These are phyloP conservation scores for Aureobasidium melanogenum DNA, from an alignment of 2,329 filamentous ascomycete genomes.

Conservation along the genomic window DNA sequence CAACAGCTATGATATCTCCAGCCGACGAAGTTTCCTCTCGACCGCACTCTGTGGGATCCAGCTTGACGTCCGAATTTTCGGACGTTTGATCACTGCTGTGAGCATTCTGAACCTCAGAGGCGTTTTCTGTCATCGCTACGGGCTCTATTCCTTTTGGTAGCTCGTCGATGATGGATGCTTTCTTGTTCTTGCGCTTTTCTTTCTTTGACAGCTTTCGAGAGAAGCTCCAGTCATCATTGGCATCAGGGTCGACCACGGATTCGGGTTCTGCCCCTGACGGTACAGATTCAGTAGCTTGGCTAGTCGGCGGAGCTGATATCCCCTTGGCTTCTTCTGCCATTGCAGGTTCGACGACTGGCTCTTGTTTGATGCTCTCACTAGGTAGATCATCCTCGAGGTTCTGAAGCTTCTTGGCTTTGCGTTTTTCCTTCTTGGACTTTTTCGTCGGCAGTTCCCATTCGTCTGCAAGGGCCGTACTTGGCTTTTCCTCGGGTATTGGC, in stretches of 20 bases:
- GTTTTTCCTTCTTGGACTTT: slow-evolving; percentile 12
- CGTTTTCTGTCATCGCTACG: not conserved
- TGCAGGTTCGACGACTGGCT: not conserved
- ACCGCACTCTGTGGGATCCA: too few species aligned
- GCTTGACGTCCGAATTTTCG: not conserved
- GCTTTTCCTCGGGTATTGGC: not conserved
- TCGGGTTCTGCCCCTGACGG: not conserved
- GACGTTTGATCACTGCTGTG: not conserved
- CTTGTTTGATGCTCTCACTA: not conserved
- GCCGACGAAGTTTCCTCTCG: not conserved
- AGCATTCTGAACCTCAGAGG: not conserved
- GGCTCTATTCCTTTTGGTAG: not conserved
- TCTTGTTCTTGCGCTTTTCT: slow-evolving; percentile 20
- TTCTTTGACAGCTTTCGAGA: slow-evolving; percentile 14
- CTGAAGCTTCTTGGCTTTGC: slow-evolving; percentile 10
- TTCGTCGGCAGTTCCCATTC: not conserved
- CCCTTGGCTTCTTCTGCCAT: not conserved
- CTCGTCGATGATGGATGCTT: not conserved
- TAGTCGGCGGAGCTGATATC: not conserved
- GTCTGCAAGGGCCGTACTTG: not conserved
- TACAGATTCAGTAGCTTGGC: not conserved
- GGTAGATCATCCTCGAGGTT: not conserved
- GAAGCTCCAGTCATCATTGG: not conserved
- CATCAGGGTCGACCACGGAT: not conserved
- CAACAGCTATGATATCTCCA: not conserved